A percentile compares a stretch with the other conserved stretches of the same genome.
Evolutionary conservation across 345 rosid genomes (phyloP).

Genomic region (Eucalyptus pauciflora): DNA sequence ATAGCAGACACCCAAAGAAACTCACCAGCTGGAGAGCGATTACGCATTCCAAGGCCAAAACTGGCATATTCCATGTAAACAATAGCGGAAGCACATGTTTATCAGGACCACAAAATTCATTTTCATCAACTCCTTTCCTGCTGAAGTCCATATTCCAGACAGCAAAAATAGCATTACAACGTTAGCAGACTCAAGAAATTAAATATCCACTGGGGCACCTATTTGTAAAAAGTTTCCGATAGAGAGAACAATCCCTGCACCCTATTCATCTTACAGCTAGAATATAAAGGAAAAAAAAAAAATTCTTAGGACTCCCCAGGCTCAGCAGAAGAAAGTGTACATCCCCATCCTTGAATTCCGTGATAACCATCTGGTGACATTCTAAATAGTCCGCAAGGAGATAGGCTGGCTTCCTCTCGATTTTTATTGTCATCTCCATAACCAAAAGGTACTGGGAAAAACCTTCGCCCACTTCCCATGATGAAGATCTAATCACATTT

Average conservation of each 20-base stretch:
- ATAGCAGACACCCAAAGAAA: background rate
- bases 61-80: background rate
- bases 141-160: background rate
- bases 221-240: conserved; percentile 23
- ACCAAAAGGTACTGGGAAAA: conserved; percentile 13
- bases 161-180: background rate
- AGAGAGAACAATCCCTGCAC: conserved; percentile 34
- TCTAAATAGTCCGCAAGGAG: background rate
- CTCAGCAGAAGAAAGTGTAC: conserved; percentile 11
- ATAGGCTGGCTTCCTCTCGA: conserved; percentile 15
- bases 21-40: background rate
- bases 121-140: conserved; percentile 1
- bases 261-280: conserved; percentile 36
- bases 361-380: background rate
- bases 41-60: background rate
- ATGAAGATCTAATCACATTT: conserved; percentile 53
- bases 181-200: background rate
- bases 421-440: conserved; percentile 6
- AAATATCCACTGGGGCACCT: background rate
- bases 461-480: background rate
- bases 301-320: conserved; percentile 19
- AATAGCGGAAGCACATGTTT: background rate
- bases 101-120: background rate
- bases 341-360: conserved; percentile 7
- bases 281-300: conserved; percentile 6